Conservation (phyloP, 1,284 basidiomycete species). For the Bjerkandera adusta region DNA sequence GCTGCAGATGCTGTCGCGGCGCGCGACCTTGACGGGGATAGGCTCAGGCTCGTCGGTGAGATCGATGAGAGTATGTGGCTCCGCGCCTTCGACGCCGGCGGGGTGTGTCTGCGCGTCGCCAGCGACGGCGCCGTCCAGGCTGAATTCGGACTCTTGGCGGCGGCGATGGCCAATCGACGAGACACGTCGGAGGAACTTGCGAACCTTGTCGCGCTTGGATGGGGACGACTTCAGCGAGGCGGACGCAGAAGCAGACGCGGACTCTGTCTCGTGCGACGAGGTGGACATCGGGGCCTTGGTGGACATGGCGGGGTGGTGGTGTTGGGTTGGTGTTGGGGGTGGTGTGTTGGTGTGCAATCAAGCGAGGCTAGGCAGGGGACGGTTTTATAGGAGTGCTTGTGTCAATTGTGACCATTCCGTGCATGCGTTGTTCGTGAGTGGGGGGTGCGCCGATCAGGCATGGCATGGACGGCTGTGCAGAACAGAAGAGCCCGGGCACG, state of each 20-base stretch:
- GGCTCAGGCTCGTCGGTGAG: conserved; percentile 2
- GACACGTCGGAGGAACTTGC: conserved; percentile 7
- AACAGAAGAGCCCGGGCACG: conserved; percentile 1
- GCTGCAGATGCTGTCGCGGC: not conserved
- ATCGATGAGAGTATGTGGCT: not conserved
- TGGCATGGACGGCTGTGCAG: conserved; percentile 9
- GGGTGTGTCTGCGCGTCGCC: conserved; percentile 1
- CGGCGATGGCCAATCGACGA: conserved; percentile 4
- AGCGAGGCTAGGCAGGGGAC: not conserved
- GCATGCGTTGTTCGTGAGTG: not conserved
- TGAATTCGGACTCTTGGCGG: not conserved
- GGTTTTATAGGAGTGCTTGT: not conserved
- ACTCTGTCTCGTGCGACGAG: not conserved
- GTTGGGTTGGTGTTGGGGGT: not conserved
- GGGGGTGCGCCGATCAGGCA: conserved; percentile 9
- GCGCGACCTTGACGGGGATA: not conserved
- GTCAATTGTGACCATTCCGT: not conserved
- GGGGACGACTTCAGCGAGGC: conserved; percentile 5
- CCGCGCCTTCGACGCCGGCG: not conserved
- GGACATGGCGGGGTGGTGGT: conserved; percentile 1
- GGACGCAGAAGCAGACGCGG: not conserved
- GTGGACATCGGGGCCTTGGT: not conserved
- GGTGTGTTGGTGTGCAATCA: not conserved
- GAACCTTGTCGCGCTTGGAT: conserved; percentile 7
- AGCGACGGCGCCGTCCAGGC: not conserved